Base-by-base conservation (phyloP, 768 basidiomycete genomes). In the Xerocomellus intermedius region DNA sequence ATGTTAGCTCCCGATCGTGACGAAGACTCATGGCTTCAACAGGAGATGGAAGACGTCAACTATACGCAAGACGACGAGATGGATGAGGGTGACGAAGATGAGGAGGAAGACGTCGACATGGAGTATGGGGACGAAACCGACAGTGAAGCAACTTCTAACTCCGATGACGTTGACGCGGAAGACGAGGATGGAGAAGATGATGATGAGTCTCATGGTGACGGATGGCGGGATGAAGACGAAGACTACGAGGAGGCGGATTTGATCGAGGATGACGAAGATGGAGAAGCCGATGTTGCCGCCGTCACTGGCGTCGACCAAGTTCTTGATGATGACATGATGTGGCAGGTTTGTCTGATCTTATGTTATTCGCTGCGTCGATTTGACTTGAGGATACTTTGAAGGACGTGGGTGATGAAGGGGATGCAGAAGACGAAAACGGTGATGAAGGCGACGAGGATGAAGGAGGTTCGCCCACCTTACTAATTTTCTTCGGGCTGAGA, bases 21-120 rank as follows among this genome's bases (percentile, higher is more conserved):
- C 44, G 50, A 60, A 54, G 30, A 60, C 59, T 64, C 37, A 70
- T 30, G 3, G 37, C 37, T 50, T 52, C 39, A 5, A 48, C 58
- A 94, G 90, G 91, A 92, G 69, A 91, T 93, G 88, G 91, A 92
- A 55, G 91, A 91, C 58, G 79, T 80, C 8, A 81, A 86, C 54
- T 89, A 83, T 67, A 68, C 76, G 54, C 63, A 71, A 63, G 88
- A 88, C 52, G 89, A 89, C 42, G 87, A 83, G 45, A 89, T 91
- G 81, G 89, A 87, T 45, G 91, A 87, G 12, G 87, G 85, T 50
- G 89, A 83, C n/a, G 91, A 82, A 3, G 87, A 84, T 16, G 86
- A 86, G 17, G 91, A 89, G 3, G 88, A 85, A 53, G 92, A 94
- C 50, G 87, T 89, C 38, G 91, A 91, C 42, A 90, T 90, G 84